A percentile compares a stretch with the other conserved stretches of the same genome.
These are phyloP conservation scores for Carex scoparia DNA, from an alignment of 176 grass and related monocot species.

Conservation along the genomic window DNA sequence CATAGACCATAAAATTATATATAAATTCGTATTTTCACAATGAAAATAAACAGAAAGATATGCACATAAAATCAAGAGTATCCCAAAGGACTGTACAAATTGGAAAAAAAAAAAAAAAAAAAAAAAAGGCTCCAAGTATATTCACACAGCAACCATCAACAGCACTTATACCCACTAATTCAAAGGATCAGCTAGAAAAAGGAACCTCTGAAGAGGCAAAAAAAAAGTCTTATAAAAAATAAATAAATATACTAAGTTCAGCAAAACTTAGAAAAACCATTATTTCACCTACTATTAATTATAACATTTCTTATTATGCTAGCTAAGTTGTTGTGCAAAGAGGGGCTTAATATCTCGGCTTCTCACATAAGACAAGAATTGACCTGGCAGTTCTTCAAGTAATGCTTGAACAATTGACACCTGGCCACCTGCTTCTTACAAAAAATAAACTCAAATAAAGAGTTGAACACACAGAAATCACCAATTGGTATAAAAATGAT, in stretches of 20 bases:
- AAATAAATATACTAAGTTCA: neutral
- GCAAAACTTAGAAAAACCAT: neutral
- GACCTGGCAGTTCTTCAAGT: slow-evolving; percentile 81
- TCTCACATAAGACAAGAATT: slow-evolving; percentile 80
- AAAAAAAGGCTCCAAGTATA: neutral
- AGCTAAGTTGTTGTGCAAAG: slow-evolving; percentile 13
- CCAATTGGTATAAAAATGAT: slow-evolving; percentile 1
- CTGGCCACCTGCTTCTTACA: slow-evolving; percentile 43
- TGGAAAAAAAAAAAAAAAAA: neutral
- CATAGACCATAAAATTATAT: neutral
- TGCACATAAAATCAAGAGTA: neutral
- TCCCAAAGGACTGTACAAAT: neutral
- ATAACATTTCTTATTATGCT: neutral
- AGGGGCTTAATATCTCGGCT: slow-evolving; percentile 60
- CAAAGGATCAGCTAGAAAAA: neutral
- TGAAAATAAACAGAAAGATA: neutral
- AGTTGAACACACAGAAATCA: neutral
- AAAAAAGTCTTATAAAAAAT: neutral
- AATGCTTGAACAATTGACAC: slow-evolving; percentile 81
- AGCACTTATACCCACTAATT: neutral
- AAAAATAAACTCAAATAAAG: slow-evolving; percentile 22
- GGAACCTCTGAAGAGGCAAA: neutral
- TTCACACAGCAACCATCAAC: neutral
- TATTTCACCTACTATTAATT: neutral
- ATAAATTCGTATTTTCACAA: neutral